Conservation (phyloP, 1,284 basidiomycete genomes). For the Golubevia pallescens region DNA sequence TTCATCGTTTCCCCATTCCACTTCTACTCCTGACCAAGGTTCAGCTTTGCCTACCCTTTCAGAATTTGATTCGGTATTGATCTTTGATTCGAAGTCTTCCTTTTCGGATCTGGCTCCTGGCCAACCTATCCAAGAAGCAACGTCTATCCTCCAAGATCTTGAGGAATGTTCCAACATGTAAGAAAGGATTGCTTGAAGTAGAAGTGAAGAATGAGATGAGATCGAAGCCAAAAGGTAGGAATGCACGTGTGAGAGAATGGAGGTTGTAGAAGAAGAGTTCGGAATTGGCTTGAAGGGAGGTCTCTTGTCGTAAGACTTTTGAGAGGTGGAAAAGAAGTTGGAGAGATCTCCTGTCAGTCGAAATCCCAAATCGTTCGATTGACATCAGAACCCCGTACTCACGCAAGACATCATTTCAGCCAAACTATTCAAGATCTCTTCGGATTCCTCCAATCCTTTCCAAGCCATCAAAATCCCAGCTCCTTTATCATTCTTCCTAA, state of each 20-base stretch:
- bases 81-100: conserved; percentile 7
- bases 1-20: conserved; percentile 39
- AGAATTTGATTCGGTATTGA: background rate
- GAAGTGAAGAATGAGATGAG: conserved; percentile 17
- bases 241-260: conserved; percentile 27
- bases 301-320: conserved; percentile 4
- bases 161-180: conserved; percentile 31
- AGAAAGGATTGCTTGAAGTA: conserved; percentile 20
- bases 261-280: background rate
- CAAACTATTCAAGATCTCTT: conserved; percentile 23
- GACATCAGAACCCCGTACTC: conserved; percentile 4
- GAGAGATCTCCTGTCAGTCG: conserved; percentile 1
- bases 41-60: conserved; percentile 7
- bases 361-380: conserved; percentile 20
- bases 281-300: conserved; percentile 18
- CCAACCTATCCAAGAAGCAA: conserved; percentile 38
- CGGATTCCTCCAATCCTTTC: background rate
- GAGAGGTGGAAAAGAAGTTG: conserved; percentile 16
- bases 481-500: background rate
- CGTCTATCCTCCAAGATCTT: conserved; percentile 23
- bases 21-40: conserved; percentile 33
- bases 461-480: conserved; percentile 2
- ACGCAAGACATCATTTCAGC: conserved; percentile 21
- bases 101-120: conserved; percentile 28
- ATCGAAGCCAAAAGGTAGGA: conserved; percentile 32